Conservation (phyloP, 169 alveolate genomes). For the Plasmodium relictum region DNA sequence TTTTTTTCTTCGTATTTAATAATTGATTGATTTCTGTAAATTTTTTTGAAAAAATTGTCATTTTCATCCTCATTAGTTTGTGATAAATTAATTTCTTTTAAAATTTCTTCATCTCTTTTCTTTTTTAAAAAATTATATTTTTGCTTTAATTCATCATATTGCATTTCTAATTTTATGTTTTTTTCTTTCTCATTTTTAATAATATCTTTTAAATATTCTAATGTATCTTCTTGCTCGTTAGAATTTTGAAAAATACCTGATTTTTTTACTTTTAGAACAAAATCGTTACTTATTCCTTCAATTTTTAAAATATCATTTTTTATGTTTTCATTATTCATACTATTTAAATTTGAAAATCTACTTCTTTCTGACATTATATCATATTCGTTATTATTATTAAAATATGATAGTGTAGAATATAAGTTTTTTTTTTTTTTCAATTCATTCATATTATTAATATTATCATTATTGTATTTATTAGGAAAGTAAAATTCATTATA, state of each 20-base stretch:
- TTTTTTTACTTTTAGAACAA: constrained; percentile 19
- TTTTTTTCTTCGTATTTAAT: constrained; percentile 46
- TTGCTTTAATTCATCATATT: constrained; percentile 71
- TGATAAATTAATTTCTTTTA: background rate
- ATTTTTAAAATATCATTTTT: constrained; percentile 27
- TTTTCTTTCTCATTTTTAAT: constrained; percentile 65
- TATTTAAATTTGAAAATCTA: background rate
- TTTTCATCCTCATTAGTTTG: constrained; percentile 7
- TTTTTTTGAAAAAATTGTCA: constrained; percentile 23
- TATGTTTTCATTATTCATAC: constrained; percentile 3
- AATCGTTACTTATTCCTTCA: constrained; percentile 14
- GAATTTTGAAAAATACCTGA: constrained; percentile 13
- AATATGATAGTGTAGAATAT: background rate
- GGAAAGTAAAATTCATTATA: constrained; percentile 8
- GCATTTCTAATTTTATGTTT: constrained; percentile 39
- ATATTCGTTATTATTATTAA: background rate
- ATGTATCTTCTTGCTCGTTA: constrained; percentile 21
- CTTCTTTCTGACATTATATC: background rate
- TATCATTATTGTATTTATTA: background rate
- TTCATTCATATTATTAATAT: background rate
- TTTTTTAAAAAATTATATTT: constrained; percentile 36
- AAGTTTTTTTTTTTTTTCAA: background rate
- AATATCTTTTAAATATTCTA: constrained; percentile 42
- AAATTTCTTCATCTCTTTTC: constrained; percentile 44
- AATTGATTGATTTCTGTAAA: constrained; percentile 35